Percentiles rank a stretch among this genome's conserved stretches.
phyloP scores from a whole-genome alignment of 2,329 filamentous ascomycete species.

The Cordyceps cicadae region DNA sequence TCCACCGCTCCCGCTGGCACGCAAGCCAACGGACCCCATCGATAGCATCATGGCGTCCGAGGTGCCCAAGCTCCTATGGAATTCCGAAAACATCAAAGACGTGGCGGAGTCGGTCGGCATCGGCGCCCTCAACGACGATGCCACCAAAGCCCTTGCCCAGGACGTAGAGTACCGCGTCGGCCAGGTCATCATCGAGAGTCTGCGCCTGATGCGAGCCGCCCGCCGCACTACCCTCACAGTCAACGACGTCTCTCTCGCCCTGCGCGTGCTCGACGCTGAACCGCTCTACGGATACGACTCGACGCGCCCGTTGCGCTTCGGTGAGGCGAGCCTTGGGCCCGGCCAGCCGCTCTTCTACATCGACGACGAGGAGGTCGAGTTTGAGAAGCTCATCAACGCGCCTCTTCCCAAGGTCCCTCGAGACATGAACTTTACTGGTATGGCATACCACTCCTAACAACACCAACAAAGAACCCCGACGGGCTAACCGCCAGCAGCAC shows the following conservation, averaged over 20 bases:
- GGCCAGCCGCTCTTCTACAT: constrained; percentile 95
- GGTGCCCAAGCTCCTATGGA: constrained; percentile 67
- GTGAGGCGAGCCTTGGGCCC: constrained; percentile 86
- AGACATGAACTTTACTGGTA: constrained; percentile 86
- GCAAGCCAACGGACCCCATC: not conserved
- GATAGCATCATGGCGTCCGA: constrained; percentile 28
- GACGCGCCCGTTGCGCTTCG: constrained; percentile 78
- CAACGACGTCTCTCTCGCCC: constrained; percentile 78
- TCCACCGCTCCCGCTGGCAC: not conserved
- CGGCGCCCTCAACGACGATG: constrained; percentile 69
- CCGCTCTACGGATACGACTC: constrained; percentile 95
- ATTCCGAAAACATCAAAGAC: constrained; percentile 89
- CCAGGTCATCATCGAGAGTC: constrained; percentile 85
- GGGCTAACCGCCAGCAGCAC: constrained; percentile 46
- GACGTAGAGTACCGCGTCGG: constrained; percentile 94
- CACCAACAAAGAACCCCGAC: not conserved
- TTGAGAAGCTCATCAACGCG: constrained; percentile 97
- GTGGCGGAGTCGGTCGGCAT: constrained; percentile 96
- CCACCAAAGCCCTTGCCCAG: constrained; percentile 77
- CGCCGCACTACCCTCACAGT: constrained; percentile 81
- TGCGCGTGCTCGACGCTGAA: constrained; percentile 83
- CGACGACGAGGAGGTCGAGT: constrained; percentile 97
- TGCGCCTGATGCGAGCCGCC: constrained; percentile 92
- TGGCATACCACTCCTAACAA: constrained; percentile 15
- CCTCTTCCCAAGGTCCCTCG: constrained; percentile 89